These are phyloP conservation scores for Thalassiosira livingstoniorum DNA, from an alignment of 352 stramenopile genomes.

Conservation along the genomic window DNA sequence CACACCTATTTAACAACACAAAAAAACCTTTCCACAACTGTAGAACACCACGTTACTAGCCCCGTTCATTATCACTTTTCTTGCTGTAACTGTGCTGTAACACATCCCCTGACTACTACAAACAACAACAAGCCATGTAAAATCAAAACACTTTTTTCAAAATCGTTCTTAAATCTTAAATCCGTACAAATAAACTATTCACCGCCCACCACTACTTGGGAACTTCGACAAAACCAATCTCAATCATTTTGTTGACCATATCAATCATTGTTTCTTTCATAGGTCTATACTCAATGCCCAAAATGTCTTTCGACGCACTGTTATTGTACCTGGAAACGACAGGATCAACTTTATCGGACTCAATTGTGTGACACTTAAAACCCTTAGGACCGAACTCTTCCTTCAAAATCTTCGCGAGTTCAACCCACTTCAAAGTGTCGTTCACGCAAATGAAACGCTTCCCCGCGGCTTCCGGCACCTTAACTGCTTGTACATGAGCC, in stretches of 20 bases:
- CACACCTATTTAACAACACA: too few species aligned
- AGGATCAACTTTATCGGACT: not conserved
- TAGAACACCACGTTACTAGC: too few species aligned
- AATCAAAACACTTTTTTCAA: too few species aligned
- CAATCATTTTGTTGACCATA: not conserved
- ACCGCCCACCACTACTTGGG: too few species aligned
- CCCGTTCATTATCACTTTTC: too few species aligned
- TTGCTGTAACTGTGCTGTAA: too few species aligned
- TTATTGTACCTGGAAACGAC: not conserved
- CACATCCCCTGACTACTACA: too few species aligned
- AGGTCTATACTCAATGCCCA: not conserved
- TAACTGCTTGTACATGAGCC: not conserved
- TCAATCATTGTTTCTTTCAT: conserved; percentile 1
- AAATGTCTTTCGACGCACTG: not conserved
- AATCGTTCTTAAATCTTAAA: too few species aligned
- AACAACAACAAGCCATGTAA: too few species aligned
- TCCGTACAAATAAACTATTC: too few species aligned
- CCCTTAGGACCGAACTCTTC: not conserved
- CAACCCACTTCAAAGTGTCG: not conserved
- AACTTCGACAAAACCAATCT: not conserved
- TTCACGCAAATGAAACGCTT: not conserved
- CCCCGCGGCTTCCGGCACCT: not conserved
- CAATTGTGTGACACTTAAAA: not conserved
- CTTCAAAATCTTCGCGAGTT: not conserved
- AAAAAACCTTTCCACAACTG: too few species aligned